phyloP scores from a whole-genome alignment of 192 early-diverging fungal genomes.

The Backusella circina region DNA sequence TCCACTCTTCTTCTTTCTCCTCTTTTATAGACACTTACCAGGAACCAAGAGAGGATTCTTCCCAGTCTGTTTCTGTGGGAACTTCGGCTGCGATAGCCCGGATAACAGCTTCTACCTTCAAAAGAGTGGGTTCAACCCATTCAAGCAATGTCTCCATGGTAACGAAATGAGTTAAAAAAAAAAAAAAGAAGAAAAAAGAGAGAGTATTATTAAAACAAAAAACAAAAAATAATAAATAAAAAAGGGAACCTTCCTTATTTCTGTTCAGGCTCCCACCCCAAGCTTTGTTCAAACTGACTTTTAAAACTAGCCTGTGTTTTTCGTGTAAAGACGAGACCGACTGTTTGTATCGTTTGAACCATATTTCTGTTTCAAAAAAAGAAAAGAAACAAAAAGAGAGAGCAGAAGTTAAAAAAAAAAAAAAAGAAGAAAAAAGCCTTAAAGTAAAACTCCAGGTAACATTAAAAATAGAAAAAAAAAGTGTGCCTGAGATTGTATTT shows the following conservation, averaged over 20 bases:
- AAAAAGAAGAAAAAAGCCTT: too few relatives aligned
- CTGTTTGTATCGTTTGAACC: too few relatives aligned
- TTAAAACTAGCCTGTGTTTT: too few relatives aligned
- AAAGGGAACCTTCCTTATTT: neutral
- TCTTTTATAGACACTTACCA: conserved; percentile 34
- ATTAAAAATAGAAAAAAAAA: too few relatives aligned
- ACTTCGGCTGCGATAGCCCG: conserved; percentile 22
- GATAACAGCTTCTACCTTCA: neutral
- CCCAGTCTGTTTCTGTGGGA: conserved; percentile 48
- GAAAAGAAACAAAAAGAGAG: too few relatives aligned
- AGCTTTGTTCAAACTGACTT: neutral
- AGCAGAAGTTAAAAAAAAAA: too few relatives aligned
- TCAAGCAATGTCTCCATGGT: neutral
- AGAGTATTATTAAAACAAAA: neutral
- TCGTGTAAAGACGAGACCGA: too few relatives aligned
- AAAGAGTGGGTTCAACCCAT: neutral
- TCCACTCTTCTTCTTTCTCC: neutral
- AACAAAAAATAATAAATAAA: neutral
- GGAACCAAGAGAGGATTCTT: conserved; percentile 40
- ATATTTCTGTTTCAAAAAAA: too few relatives aligned
- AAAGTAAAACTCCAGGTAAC: too few relatives aligned
- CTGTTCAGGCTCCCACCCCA: neutral
- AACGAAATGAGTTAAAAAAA: neutral
- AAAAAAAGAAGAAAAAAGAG: neutral
- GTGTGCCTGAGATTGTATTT: too few relatives aligned